phyloP scores from a whole-genome alignment of 345 rosid genomes.

The Noccaea caerulescens region DNA sequence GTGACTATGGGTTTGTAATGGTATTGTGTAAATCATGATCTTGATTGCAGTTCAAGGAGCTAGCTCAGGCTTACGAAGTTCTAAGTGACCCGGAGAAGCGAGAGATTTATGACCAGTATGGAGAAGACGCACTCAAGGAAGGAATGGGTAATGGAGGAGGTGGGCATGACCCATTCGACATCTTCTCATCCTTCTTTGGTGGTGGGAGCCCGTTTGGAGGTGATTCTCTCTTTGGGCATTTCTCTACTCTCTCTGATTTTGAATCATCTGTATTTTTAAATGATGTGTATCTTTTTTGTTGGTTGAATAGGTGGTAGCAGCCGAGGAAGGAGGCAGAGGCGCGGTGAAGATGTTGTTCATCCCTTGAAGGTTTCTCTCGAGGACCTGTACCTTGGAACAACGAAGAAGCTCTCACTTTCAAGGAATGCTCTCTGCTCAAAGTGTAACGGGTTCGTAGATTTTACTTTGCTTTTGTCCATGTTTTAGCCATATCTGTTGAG shows the following conservation, averaged over 20 bases:
- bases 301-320: conserved; percentile 60
- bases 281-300: neutral
- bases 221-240: conserved; percentile 23
- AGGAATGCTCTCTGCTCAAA: conserved; percentile 77
- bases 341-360: conserved; percentile 88
- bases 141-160: conserved; percentile 80
- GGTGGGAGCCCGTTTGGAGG: conserved; percentile 60
- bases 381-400: conserved; percentile 72
- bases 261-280: neutral
- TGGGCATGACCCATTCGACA: conserved; percentile 79
- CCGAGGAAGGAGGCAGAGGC: conserved; percentile 80
- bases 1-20: neutral
- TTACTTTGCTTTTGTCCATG: neutral
- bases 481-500: neutral
- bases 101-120: conserved; percentile 85
- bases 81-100: conserved; percentile 91
- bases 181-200: conserved; percentile 77
- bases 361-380: conserved; percentile 77
- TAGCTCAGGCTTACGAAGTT: conserved; percentile 89
- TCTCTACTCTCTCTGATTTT: neutral
- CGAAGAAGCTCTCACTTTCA: conserved; percentile 87
- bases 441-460: conserved; percentile 65
- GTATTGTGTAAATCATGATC: neutral
- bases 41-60: conserved; percentile 76
- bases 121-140: conserved; percentile 95